phyloP scores from a whole-genome alignment of 106 monocot genomes.

The Agapanthus africanus region DNA sequence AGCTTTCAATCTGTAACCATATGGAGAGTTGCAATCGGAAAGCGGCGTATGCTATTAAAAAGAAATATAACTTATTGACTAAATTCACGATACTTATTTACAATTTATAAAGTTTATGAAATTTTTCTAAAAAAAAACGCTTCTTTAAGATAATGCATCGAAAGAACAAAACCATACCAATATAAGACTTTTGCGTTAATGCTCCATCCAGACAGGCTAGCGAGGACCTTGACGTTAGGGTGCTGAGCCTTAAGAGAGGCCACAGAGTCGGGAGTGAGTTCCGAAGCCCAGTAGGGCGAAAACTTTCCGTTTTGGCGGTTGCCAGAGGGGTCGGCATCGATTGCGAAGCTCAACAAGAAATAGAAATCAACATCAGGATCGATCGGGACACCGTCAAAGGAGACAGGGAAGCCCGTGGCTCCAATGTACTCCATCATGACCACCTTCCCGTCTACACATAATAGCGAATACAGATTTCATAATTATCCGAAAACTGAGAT shows the following conservation, averaged over 20 bases:
- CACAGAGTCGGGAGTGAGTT: slow-evolving; percentile 26
- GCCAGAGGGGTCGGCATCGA: slow-evolving; percentile 23
- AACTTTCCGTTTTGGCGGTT: slow-evolving; percentile 36
- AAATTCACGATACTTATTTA: too few species aligned
- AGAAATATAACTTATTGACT: too few species aligned
- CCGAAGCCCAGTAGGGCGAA: slow-evolving; percentile 27
- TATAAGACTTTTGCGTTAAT: slow-evolving; percentile 17
- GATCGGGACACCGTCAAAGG: slow-evolving; percentile 35
- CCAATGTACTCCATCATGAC: slow-evolving; percentile 55
- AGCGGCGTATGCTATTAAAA: too few species aligned
- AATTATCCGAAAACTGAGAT: background rate
- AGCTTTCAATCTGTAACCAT: too few species aligned
- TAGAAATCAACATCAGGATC: slow-evolving; percentile 33
- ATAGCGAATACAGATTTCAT: background rate
- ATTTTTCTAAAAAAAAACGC: too few species aligned
- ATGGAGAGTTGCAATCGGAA: too few species aligned
- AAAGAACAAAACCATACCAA: too few species aligned
- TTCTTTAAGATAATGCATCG: too few species aligned
- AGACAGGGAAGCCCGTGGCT: slow-evolving; percentile 15
- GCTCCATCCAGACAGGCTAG: slow-evolving; percentile 41
- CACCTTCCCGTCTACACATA: slow-evolving; percentile 30
- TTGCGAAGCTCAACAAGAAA: slow-evolving; percentile 49
- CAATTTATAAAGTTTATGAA: too few species aligned
- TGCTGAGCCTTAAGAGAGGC: slow-evolving; percentile 18
- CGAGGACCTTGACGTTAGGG: slow-evolving; percentile 38